Percentiles rank a stretch among this genome's conserved stretches.
phyloP scores from a whole-genome alignment of 768 basidiomycete genomes.

The Termitomyces sp. region DNA sequence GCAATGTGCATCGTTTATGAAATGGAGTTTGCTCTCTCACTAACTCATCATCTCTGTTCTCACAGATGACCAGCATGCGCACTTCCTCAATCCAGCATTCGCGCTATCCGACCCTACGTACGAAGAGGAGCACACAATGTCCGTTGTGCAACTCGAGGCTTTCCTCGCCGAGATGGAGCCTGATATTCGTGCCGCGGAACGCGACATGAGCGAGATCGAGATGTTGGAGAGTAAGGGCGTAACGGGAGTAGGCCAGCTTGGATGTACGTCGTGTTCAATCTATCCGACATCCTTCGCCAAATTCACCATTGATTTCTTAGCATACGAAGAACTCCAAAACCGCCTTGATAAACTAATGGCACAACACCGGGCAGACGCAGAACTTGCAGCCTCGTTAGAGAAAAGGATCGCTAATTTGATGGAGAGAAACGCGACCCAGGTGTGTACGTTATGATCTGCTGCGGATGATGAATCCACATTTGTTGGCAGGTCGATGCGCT shows the following conservation, averaged over 20 bases:
- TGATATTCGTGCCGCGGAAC: constrained; percentile 79
- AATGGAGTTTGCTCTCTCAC: neutral
- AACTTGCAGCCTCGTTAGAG: constrained; percentile 60
- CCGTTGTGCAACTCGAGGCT: constrained; percentile 64
- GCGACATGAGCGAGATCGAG: constrained; percentile 78
- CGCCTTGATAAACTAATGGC: constrained; percentile 59
- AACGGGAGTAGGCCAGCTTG: constrained; percentile 67
- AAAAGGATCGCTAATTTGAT: constrained; percentile 61
- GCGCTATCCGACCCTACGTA: constrained; percentile 55
- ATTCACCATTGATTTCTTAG: constrained; percentile 18
- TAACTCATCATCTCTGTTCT: neutral
- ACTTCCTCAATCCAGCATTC: constrained; percentile 71
- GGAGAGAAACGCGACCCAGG: constrained; percentile 69
- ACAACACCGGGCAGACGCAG: constrained; percentile 57
- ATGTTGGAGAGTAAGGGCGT: constrained; percentile 68
- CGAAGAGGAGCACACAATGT: constrained; percentile 49
- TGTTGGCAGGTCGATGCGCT: constrained; percentile 66
- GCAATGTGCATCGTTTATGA: constrained; percentile 49
- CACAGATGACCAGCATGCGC: constrained; percentile 75
- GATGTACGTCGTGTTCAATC: constrained; percentile 40
- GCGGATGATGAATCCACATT: neutral
- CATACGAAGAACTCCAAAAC: constrained; percentile 57
- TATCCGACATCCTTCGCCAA: neutral
- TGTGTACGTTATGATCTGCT: constrained; percentile 29
- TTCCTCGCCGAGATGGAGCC: constrained; percentile 77